A percentile compares a stretch with the other conserved stretches of the same genome.
phyloP scores from a whole-genome alignment of 805 yeast species.

The Candida michaelii region DNA sequence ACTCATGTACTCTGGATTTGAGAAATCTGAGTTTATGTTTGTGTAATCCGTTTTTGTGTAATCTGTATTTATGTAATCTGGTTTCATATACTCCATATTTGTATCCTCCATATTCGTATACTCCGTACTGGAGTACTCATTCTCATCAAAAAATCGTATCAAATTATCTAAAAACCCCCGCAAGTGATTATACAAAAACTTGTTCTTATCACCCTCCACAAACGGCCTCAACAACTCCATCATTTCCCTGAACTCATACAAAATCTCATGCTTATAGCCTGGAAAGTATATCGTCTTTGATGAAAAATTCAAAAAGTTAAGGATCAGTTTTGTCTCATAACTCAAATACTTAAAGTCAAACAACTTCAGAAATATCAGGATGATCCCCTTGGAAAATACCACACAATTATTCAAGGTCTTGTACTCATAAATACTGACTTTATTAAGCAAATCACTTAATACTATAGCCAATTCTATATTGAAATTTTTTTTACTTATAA shows the following conservation, averaged over 20 bases:
- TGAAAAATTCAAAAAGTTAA: conserved; percentile 19
- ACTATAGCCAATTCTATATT: conserved; percentile 19
- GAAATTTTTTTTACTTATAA: conserved; percentile 8
- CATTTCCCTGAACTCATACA: conserved; percentile 16
- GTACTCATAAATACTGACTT: conserved; percentile 22
- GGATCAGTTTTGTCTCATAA: conserved; percentile 9
- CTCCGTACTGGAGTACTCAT: background rate
- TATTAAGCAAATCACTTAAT: conserved; percentile 21
- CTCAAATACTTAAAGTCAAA: conserved; percentile 1
- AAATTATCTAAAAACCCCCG: background rate
- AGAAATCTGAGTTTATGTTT: no score
- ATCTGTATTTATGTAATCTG: no score
- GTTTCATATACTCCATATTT: no score
- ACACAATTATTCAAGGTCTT: conserved; percentile 17
- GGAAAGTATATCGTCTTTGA: conserved; percentile 18
- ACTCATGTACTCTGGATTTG: no score
- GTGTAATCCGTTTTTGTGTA: no score
- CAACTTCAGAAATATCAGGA: conserved; percentile 19
- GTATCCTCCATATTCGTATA: no score
- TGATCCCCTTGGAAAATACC: conserved; percentile 23
- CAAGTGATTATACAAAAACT: conserved; percentile 6
- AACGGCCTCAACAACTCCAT: conserved; percentile 7
- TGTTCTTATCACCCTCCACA: background rate
- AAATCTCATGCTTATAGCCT: conserved; percentile 14
- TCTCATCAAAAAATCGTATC: conserved; percentile 4